Evolutionary conservation across 2,329 filamentous ascomycete genomes (phyloP).

Genomic region (Hymenoscyphus linearis): DNA sequence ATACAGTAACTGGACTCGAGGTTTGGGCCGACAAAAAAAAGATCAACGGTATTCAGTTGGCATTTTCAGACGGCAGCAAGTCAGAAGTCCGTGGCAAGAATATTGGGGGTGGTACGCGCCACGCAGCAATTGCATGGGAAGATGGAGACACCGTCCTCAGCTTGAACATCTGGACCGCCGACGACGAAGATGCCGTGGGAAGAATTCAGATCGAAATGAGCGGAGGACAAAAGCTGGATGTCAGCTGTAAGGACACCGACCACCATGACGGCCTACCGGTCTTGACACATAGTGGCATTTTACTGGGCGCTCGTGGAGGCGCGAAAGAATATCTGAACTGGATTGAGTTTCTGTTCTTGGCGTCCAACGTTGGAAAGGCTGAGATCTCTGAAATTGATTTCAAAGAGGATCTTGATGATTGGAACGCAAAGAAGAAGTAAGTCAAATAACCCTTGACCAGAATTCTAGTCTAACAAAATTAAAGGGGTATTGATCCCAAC

Average conservation of each 20-base stretch:
- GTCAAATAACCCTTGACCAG: neutral
- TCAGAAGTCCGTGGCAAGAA: neutral
- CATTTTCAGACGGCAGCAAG: constrained; percentile 3
- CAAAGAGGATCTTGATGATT: constrained; percentile 1
- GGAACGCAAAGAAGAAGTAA: constrained; percentile 5
- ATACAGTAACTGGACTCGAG: neutral
- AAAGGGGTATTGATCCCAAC: neutral
- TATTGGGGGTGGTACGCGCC: neutral
- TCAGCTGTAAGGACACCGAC: neutral
- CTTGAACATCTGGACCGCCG: neutral
- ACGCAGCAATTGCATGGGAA: neutral
- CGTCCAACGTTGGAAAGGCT: neutral
- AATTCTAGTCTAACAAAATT: neutral
- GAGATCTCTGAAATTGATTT: constrained; percentile 2
- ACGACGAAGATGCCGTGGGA: neutral
- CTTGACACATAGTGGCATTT: neutral
- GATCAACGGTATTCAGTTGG: constrained; percentile 1
- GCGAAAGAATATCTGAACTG: neutral
- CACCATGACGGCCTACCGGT: neutral
- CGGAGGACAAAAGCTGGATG: neutral
- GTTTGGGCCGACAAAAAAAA: neutral
- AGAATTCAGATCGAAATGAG: neutral
- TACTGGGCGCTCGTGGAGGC: neutral
- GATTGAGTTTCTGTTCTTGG: neutral
- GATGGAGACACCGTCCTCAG: neutral